These are phyloP conservation scores for Funneliformis caledonium DNA, from an alignment of 371 early-diverging fungal species.

Conservation along the genomic window DNA sequence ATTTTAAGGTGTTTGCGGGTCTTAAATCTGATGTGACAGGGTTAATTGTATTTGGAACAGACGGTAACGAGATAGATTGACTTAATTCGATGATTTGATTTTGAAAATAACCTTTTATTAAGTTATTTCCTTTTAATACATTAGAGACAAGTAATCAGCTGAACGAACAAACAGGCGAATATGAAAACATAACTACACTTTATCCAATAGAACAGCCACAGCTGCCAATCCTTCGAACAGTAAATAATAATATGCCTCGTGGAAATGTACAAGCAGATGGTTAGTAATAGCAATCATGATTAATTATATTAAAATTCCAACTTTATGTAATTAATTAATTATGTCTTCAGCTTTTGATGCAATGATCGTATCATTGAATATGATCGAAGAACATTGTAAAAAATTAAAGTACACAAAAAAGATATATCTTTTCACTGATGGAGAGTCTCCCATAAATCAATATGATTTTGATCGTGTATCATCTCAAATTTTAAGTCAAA, in stretches of 20 bases:
- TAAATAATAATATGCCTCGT: conserved; percentile 16
- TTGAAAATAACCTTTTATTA: neutral
- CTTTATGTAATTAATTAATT: neutral
- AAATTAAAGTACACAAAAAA: conserved; percentile 68
- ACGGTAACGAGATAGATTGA: conserved; percentile 26
- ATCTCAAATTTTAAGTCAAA: conserved; percentile 47
- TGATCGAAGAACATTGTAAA: conserved; percentile 61
- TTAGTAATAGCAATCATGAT: neutral
- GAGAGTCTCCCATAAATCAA: conserved; percentile 54
- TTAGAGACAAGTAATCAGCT: conserved; percentile 31
- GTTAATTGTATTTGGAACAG: conserved; percentile 33
- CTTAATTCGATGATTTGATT: neutral
- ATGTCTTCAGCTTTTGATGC: conserved; percentile 46
- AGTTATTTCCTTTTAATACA: neutral
- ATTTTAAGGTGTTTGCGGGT: conserved; percentile 23
- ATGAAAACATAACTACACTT: conserved; percentile 27
- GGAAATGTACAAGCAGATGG: conserved; percentile 35
- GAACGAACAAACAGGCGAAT: neutral
- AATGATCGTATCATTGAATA: conserved; percentile 63
- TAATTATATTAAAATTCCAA: neutral
- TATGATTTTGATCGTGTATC: conserved; percentile 54
- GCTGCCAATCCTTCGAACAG: conserved; percentile 23
- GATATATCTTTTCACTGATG: conserved; percentile 70
- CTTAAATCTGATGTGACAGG: conserved; percentile 32
- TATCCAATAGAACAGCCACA: conserved; percentile 29